Evolutionary conservation across 805 yeast species (phyloP), one percentile per base, ranked within the genome.

Genomic region (Candida chilensis): DNA sequence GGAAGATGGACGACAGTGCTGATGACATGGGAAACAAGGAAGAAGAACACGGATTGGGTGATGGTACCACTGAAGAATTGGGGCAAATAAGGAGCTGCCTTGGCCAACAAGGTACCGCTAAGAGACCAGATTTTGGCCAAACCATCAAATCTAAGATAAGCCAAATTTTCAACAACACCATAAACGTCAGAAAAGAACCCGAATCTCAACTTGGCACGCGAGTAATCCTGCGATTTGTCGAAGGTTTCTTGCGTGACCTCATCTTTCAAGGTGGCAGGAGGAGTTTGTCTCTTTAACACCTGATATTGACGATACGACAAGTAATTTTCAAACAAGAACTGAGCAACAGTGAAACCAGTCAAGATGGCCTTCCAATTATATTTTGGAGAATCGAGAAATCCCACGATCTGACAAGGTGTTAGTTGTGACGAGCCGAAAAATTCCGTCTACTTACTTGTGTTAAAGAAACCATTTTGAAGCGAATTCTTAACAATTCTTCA

Each of bases 351-450:
- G 46, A 86, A 75, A 2, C 87, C 83, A 27, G 82, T 51, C 28
- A 90, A 72, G 27, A 88, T 60, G 9, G 66, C 45, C 48, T 85
- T 86, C 96, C 96, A 92, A 37, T 86, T 71, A 44, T 85, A 71
- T 11, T 67, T 64, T 3, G 92, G 78, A 29, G 57, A 60, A 48
- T 86, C 95, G 36, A 80, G 57, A 20, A 70, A 53, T 3, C 65
- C 46, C 36, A 77, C 70, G 9, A 75, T 37, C 67, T 60, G 8
- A n/a, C n/a, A 20, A 25, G 16, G 9, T 17, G 50, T 52, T 52
- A 52, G 56, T 41, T 32, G 8, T 24, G 21, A n/a, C n/a, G n/a
- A n/a, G n/a, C n/a, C 15, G n/a, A n/a, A n/a, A n/a, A n/a, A n/a
- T n/a, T 5, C 16, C 15, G 9, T 8, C 31, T 16, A 19, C 6